Evolutionary conservation across 805 yeast genomes (phyloP).

Genomic region (Candida tammaniensis): DNA sequence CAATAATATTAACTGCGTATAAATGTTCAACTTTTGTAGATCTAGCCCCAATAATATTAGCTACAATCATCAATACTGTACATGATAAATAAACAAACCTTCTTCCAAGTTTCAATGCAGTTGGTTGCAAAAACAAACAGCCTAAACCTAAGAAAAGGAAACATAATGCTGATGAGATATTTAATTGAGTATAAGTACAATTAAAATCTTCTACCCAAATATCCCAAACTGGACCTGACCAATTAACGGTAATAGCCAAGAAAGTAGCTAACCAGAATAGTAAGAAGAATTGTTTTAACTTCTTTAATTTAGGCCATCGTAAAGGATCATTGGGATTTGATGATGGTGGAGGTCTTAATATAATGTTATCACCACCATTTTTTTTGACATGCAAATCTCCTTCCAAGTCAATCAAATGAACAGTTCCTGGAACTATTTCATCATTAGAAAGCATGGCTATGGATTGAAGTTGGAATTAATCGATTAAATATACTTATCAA

Average conservation of each 20-base stretch:
- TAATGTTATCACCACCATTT: constrained; percentile 22
- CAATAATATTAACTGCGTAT: constrained; percentile 20
- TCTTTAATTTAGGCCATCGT: constrained; percentile 30
- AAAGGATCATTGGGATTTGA: constrained; percentile 34
- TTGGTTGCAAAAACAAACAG: constrained; percentile 32
- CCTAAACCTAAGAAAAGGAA: constrained; percentile 33
- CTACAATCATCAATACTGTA: constrained; percentile 21
- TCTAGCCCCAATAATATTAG: constrained; percentile 24
- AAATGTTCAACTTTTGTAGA: constrained; percentile 20
- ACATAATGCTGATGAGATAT: constrained; percentile 23
- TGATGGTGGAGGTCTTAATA: constrained; percentile 35
- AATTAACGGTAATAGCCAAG: constrained; percentile 23
- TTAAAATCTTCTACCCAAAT: constrained; percentile 23
- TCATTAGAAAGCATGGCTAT: too few relatives aligned
- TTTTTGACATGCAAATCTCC: constrained; percentile 20
- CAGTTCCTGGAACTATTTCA: constrained; percentile 38
- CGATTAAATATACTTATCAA: too few relatives aligned
- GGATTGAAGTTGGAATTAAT: too few relatives aligned
- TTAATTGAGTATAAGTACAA: constrained; percentile 21
- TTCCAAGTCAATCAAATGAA: constrained; percentile 30
- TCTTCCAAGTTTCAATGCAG: constrained; percentile 28
- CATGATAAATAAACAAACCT: constrained; percentile 27
- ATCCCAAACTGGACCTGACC: constrained; percentile 28
- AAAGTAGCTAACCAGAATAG: constrained; percentile 25
- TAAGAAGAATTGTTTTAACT: constrained; percentile 27